Conservation (phyloP, 2,329 filamentous ascomycete species). For the Colletotrichum abscissum region DNA sequence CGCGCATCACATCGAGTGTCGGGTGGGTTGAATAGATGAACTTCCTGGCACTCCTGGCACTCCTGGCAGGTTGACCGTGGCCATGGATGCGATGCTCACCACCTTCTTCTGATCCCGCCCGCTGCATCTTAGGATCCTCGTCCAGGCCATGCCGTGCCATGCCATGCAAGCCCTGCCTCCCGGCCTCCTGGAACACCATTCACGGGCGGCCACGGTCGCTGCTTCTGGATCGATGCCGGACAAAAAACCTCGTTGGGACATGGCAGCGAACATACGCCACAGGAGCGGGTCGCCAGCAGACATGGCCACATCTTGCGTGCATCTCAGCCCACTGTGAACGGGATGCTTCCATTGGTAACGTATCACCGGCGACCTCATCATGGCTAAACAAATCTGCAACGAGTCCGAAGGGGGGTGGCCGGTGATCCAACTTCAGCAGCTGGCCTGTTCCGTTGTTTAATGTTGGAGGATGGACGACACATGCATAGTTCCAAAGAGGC, state of each 20-base stretch:
- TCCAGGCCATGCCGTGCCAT: constrained; percentile 27
- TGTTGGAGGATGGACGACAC: neutral
- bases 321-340: constrained; percentile 24
- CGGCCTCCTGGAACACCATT: constrained; percentile 33
- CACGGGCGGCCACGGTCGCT: constrained; percentile 25
- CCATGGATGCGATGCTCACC: constrained; percentile 29
- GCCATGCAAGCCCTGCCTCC: constrained; percentile 31
- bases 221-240: constrained; percentile 27
- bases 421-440: neutral
- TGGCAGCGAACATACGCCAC: constrained; percentile 19
- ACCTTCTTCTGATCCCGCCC: constrained; percentile 28
- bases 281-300: constrained; percentile 17
- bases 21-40: constrained; percentile 7
- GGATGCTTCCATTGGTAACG: neutral
- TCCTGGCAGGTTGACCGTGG: constrained; percentile 9
- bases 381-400: neutral
- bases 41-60: constrained; percentile 7
- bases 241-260: constrained; percentile 26
- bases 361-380: neutral
- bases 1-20: constrained; percentile 25
- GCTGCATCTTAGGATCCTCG: constrained; percentile 36
- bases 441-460: neutral
- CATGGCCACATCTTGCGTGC: constrained; percentile 31
- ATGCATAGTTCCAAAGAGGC: neutral
- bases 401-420: neutral